phyloP scores from a whole-genome alignment of 441 rosid species.

The Pelargonium australe region DNA sequence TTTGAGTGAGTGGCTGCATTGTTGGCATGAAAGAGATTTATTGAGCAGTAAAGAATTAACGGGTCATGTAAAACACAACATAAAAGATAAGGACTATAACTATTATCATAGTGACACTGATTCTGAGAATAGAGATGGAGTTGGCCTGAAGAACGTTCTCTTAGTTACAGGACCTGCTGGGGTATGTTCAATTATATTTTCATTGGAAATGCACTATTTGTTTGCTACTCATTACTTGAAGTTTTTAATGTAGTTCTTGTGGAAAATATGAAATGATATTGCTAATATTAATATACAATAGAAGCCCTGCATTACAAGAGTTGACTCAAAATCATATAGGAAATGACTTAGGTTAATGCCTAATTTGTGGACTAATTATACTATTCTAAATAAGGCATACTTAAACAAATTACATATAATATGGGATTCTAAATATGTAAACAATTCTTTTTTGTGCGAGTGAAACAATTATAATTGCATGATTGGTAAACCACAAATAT shows the following conservation, averaged over 20 bases:
- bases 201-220: constrained; percentile 13
- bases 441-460: background rate
- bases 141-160: constrained; percentile 61
- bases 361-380: too few species aligned
- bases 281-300: too few species aligned
- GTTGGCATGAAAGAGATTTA: constrained; percentile 54
- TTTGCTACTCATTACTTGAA: constrained; percentile 17
- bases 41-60: constrained; percentile 34
- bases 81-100: constrained; percentile 38
- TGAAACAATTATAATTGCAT: background rate
- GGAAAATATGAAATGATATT: background rate
- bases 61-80: constrained; percentile 29
- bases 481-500: background rate
- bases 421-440: too few species aligned
- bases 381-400: too few species aligned
- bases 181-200: constrained; percentile 43
- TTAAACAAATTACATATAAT: too few species aligned
- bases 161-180: constrained; percentile 77
- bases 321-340: too few species aligned
- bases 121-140: constrained; percentile 43
- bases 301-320: too few species aligned
- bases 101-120: constrained; percentile 47
- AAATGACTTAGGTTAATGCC: too few species aligned
- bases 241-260: background rate
- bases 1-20: constrained; percentile 67